phyloP scores from a whole-genome alignment of 116 monocot species.

The Phalaenopsis hybrid region DNA sequence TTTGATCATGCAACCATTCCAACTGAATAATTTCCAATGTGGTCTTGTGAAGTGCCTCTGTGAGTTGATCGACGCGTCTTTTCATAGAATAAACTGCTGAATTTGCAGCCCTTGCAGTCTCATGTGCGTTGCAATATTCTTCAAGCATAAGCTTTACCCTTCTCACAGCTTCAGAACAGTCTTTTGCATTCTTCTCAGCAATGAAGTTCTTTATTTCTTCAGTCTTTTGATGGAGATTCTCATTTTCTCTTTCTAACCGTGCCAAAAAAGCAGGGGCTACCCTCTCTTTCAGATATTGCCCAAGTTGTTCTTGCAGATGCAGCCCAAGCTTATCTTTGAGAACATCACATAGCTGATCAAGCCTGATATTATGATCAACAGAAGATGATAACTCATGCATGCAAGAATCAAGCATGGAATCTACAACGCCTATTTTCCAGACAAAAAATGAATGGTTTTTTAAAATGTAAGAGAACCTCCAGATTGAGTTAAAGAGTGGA shows the following conservation, averaged over 20 bases:
- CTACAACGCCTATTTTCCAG: conserved; percentile 80
- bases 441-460: conserved; percentile 72
- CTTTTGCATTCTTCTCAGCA: conserved; percentile 29
- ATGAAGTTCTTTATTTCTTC: conserved; percentile 29
- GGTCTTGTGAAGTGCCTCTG: conserved; percentile 54
- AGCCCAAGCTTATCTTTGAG: conserved; percentile 61
- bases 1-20: conserved; percentile 79
- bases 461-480: conserved; percentile 47
- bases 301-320: conserved; percentile 49
- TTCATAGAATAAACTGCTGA: conserved; percentile 61
- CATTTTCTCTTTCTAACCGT: conserved; percentile 49
- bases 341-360: conserved; percentile 56
- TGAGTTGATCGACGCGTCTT: conserved; percentile 60
- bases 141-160: conserved; percentile 64
- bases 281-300: conserved; percentile 61
- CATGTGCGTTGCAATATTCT: conserved; percentile 86
- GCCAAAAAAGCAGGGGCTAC: conserved; percentile 52
- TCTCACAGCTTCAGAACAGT: conserved; percentile 36
- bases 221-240: conserved; percentile 29
- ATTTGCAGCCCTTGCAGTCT: conserved; percentile 65
- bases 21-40: conserved; percentile 67
- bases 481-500: conserved; percentile 45
- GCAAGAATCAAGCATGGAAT: conserved; percentile 68
- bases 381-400: conserved; percentile 77
- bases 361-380: conserved; percentile 56